These are phyloP conservation scores for Mucor mucedo DNA, from an alignment of 371 early-diverging fungal species.

Conservation along the genomic window DNA sequence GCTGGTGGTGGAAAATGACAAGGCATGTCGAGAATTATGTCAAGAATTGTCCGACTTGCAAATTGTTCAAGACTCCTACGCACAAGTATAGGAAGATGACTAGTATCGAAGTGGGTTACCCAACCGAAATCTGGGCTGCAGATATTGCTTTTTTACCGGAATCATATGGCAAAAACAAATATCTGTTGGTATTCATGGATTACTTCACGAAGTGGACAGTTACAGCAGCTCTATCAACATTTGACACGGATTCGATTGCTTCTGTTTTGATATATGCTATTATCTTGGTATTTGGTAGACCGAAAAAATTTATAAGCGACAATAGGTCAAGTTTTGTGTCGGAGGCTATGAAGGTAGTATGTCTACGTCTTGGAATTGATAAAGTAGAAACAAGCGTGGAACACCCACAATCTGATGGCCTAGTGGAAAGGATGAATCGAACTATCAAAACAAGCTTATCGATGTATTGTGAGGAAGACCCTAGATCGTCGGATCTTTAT, in stretches of 20 bases:
- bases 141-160: no score
- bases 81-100: no score
- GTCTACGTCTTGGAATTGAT: slow-evolving; percentile 9
- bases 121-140: no score
- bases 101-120: no score
- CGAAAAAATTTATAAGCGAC: slow-evolving; percentile 15
- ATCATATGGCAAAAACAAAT: no score
- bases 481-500: slow-evolving; percentile 8
- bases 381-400: slow-evolving; percentile 19
- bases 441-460: slow-evolving; percentile 21
- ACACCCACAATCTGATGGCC: slow-evolving; percentile 25
- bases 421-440: slow-evolving; percentile 27
- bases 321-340: slow-evolving; percentile 21
- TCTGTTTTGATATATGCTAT: slow-evolving; percentile 3
- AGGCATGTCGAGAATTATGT: no score
- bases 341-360: slow-evolving; percentile 20
- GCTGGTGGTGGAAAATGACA: no score
- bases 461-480: slow-evolving; percentile 9
- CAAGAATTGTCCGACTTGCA: no score
- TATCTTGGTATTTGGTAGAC: not conserved
- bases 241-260: slow-evolving; percentile 5
- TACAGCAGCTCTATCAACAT: slow-evolving; percentile 7
- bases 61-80: no score
- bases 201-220: slow-evolving; percentile 28
- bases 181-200: slow-evolving; percentile 27